phyloP scores from a whole-genome alignment of 345 rosid species.

The Brassica nigra region DNA sequence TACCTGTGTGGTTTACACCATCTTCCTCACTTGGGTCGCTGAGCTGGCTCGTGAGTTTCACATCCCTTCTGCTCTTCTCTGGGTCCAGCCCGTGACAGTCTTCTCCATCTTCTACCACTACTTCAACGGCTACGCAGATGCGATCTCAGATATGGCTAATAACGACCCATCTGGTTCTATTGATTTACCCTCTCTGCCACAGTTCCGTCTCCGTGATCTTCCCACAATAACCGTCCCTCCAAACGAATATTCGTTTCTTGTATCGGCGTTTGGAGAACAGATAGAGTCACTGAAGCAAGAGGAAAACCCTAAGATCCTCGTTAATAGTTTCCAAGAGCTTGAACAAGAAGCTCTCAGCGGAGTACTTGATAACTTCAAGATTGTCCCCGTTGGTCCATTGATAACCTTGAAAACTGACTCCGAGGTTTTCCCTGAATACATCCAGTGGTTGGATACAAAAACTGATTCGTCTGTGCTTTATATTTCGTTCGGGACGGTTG shows the following conservation, averaged over 20 bases:
- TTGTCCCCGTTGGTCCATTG: slow-evolving; percentile 59
- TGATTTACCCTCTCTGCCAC: slow-evolving; percentile 58
- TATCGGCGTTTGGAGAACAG: slow-evolving; percentile 39
- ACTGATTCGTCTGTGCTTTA: slow-evolving; percentile 54
- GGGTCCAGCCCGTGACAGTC: slow-evolving; percentile 65
- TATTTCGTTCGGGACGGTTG: slow-evolving; percentile 60
- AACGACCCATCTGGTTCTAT: slow-evolving; percentile 21
- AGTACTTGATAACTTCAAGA: slow-evolving; percentile 23
- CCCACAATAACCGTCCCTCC: slow-evolving; percentile 50
- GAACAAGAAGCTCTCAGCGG: slow-evolving; percentile 56
- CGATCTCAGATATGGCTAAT: slow-evolving; percentile 33
- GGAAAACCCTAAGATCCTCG: slow-evolving; percentile 48
- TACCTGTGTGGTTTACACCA: slow-evolving; percentile 49
- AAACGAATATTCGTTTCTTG: not conserved
- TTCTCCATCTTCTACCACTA: slow-evolving; percentile 54
- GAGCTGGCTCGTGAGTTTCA: slow-evolving; percentile 49
- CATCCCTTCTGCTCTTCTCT: slow-evolving; percentile 51
- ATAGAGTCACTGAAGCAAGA: slow-evolving; percentile 42
- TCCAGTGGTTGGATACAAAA: slow-evolving; percentile 50
- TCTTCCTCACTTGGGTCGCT: slow-evolving; percentile 58
- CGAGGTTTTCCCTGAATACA: slow-evolving; percentile 23
- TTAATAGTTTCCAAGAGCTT: slow-evolving; percentile 65
- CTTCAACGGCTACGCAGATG: slow-evolving; percentile 55
- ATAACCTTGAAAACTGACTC: slow-evolving; percentile 43
- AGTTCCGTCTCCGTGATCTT: slow-evolving; percentile 46